Percentiles rank a stretch among this genome's conserved stretches.
These are phyloP conservation scores for Amylostereum chailletii DNA, from an alignment of 1,284 basidiomycete species.

Conservation along the genomic window DNA sequence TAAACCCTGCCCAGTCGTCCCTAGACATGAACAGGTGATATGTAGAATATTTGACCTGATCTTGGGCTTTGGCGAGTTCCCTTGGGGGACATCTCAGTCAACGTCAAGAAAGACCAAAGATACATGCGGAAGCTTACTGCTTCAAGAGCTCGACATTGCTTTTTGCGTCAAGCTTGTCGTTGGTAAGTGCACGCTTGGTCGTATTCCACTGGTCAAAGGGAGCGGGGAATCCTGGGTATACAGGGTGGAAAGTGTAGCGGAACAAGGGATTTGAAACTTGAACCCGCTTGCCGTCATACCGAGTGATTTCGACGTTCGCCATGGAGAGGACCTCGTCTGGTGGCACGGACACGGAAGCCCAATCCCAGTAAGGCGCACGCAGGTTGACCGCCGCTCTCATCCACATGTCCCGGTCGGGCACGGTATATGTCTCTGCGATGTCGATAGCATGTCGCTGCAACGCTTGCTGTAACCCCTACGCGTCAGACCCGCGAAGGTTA, in stretches of 20 bases:
- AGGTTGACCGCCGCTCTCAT: neutral
- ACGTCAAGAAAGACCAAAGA: neutral
- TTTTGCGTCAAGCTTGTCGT: neutral
- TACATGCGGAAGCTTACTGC: neutral
- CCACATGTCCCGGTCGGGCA: neutral
- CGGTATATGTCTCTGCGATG: slow-evolving; percentile 4
- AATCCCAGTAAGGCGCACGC: slow-evolving; percentile 10
- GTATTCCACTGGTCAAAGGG: slow-evolving; percentile 1
- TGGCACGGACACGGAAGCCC: slow-evolving; percentile 1
- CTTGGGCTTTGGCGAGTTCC: neutral
- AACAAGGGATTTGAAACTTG: slow-evolving; percentile 3
- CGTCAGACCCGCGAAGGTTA: neutral
- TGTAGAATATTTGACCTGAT: neutral
- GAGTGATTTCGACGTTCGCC: neutral
- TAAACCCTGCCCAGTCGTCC: neutral
- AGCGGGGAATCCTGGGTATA: neutral
- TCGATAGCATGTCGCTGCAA: slow-evolving; percentile 2
- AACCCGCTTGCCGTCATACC: neutral
- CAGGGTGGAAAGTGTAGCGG: slow-evolving; percentile 3
- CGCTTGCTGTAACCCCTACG: slow-evolving; percentile 4
- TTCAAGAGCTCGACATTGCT: neutral
- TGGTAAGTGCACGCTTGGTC: slow-evolving; percentile 3
- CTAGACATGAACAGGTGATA: neutral
- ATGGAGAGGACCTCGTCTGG: slow-evolving; percentile 1
- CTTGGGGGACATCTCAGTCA: neutral